Evolutionary conservation across 345 rosid genomes (phyloP).

Genomic region (Psidium friedrichsthalianum): DNA sequence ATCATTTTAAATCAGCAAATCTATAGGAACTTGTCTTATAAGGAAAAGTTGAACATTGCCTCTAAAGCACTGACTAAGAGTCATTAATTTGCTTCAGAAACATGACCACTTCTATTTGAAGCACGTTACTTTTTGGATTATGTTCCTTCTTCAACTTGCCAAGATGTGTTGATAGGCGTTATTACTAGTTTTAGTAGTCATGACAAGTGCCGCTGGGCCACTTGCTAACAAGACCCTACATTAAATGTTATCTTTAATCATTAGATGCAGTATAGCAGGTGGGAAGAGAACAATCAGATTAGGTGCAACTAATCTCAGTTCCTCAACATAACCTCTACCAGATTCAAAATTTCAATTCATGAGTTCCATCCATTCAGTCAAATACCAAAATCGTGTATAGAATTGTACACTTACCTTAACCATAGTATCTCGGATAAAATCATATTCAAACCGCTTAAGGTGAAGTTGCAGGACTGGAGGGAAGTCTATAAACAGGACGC

Average conservation of each 20-base stretch:
- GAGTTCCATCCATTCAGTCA: not conserved
- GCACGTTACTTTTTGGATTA: not conserved
- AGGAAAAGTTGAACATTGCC: not conserved
- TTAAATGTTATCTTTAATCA: not conserved
- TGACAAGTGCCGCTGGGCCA: not conserved
- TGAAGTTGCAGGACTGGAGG: constrained; percentile 99
- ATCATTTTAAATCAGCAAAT: not conserved
- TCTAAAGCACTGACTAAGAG: not conserved
- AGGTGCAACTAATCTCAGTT: not conserved
- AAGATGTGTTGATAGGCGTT: not conserved
- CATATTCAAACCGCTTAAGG: constrained; percentile 93
- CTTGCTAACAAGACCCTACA: not conserved
- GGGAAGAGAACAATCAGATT: not conserved
- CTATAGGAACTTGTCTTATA: not conserved
- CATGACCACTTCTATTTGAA: not conserved
- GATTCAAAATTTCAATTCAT: not conserved
- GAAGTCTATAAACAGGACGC: constrained; percentile 83
- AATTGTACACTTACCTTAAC: constrained; percentile 62
- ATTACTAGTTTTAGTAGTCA: not conserved
- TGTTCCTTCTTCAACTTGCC: not conserved
- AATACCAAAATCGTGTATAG: not conserved
- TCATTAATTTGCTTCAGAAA: not conserved
- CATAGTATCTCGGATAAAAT: constrained; percentile 93
- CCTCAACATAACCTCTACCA: not conserved
- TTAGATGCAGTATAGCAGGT: too few species aligned